Conservation (phyloP, 441 rosid species). For the Brassica balearica region DNA sequence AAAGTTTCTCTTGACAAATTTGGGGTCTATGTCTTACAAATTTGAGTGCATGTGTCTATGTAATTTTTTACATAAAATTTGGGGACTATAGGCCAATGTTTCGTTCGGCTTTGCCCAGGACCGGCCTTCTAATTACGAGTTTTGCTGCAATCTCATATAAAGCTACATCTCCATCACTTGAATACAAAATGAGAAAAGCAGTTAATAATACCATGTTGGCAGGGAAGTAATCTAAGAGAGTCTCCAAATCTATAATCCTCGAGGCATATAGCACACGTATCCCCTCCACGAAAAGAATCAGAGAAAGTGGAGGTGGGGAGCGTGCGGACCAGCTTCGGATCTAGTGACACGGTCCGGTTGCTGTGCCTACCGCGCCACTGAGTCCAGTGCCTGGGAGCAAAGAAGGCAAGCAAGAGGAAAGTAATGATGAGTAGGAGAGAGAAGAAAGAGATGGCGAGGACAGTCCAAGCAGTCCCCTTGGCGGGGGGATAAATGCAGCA, state of each 20-base stretch:
- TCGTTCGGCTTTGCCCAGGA: too few relatives aligned
- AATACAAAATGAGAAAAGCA: background rate
- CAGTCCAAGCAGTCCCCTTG: constrained; percentile 61
- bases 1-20: too few relatives aligned
- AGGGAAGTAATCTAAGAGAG: constrained; percentile 69
- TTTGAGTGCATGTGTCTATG: too few relatives aligned
- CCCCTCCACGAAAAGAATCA: constrained; percentile 45
- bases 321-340: constrained; percentile 53
- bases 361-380: constrained; percentile 47
- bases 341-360: constrained; percentile 42
- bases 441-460: constrained; percentile 62
- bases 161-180: background rate
- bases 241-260: constrained; percentile 80
- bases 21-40: too few relatives aligned
- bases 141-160: background rate
- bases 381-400: constrained; percentile 58
- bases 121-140: too few relatives aligned
- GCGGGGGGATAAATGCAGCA: constrained; percentile 62
- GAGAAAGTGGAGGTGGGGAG: constrained; percentile 60
- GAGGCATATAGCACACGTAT: constrained; percentile 80
- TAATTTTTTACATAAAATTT: too few relatives aligned
- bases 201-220: constrained; percentile 62
- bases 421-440: constrained; percentile 58
- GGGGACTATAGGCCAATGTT: too few relatives aligned
- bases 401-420: constrained; percentile 54